Evolutionary conservation across 108 stramenopile genomes (phyloP).

Genomic region (Cylindrotheca fusiformis): DNA sequence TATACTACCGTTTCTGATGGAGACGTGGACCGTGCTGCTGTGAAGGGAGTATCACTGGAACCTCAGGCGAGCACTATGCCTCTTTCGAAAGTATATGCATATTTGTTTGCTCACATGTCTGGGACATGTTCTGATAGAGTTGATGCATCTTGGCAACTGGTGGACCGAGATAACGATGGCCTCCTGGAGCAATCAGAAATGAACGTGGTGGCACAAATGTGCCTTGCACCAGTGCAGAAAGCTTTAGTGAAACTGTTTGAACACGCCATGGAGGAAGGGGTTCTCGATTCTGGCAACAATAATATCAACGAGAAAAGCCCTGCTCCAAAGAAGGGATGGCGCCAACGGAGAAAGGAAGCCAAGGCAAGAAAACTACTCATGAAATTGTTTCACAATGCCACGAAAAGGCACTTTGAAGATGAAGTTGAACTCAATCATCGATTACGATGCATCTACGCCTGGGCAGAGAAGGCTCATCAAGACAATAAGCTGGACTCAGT

Average conservation of each 20-base stretch:
- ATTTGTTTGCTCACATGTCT: slow-evolving; percentile 45
- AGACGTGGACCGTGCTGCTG: slow-evolving; percentile 80
- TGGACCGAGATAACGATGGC: slow-evolving; percentile 80
- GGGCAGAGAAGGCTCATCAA: slow-evolving; percentile 88
- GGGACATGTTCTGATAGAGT: slow-evolving; percentile 50
- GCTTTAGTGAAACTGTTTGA: slow-evolving; percentile 43
- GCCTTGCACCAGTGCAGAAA: slow-evolving; percentile 50
- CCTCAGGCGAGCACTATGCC: slow-evolving; percentile 19
- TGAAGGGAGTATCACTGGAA: slow-evolving; percentile 29
- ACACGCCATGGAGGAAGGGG: slow-evolving; percentile 31
- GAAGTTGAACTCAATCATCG: slow-evolving; percentile 87
- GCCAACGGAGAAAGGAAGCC: slow-evolving; percentile 57
- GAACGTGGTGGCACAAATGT: slow-evolving; percentile 57
- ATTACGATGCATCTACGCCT: slow-evolving; percentile 85
- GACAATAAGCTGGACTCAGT: slow-evolving; percentile 74
- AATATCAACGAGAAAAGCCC: neutral
- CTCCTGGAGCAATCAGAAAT: slow-evolving; percentile 84
- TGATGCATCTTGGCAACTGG: slow-evolving; percentile 67
- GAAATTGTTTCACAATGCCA: slow-evolving; percentile 52
- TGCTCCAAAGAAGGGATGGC: slow-evolving; percentile 36
- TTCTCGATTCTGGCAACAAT: slow-evolving; percentile 19
- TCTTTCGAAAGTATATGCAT: slow-evolving; percentile 10
- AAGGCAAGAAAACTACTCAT: slow-evolving; percentile 47
- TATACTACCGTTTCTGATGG: slow-evolving; percentile 64
- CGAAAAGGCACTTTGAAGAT: slow-evolving; percentile 66